These are phyloP conservation scores for Closterium sp. DNA, from an alignment of 139 green algal species.

Conservation along the genomic window DNA sequence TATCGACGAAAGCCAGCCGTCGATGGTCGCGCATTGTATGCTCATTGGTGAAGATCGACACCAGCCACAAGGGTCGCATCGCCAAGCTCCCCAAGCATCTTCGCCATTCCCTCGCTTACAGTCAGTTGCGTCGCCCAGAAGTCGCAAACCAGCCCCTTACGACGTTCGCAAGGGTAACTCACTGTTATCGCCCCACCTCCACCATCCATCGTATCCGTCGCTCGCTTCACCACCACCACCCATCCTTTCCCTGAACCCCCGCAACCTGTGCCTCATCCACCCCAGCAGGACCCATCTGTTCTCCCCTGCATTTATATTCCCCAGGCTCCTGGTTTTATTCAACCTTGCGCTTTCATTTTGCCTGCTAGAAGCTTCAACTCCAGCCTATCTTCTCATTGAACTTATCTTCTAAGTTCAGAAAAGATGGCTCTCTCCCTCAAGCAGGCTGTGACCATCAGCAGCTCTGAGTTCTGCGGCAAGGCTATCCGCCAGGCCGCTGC, in stretches of 20 bases:
- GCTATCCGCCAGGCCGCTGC: constrained; percentile 14
- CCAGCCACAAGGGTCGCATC: too few species aligned
- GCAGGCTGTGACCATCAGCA: constrained; percentile 32
- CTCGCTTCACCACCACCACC: neutral
- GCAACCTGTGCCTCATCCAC: neutral
- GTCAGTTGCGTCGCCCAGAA: too few species aligned
- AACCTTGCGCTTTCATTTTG: neutral
- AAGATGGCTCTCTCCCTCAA: constrained; percentile 14
- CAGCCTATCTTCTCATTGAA: neutral
- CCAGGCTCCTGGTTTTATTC: neutral
- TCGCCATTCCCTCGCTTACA: too few species aligned
- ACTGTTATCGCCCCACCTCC: too few species aligned
- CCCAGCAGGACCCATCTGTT: neutral
- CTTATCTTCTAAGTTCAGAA: neutral
- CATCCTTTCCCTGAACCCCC: neutral
- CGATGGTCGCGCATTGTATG: too few species aligned
- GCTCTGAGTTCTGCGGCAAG: constrained; percentile 28
- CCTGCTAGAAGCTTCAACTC: neutral
- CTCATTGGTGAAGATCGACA: too few species aligned
- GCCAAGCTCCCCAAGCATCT: too few species aligned
- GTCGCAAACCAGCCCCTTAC: too few species aligned
- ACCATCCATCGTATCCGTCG: neutral
- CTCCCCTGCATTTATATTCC: neutral
- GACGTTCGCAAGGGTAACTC: neutral
- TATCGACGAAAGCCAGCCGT: too few species aligned